Evolutionary conservation across 1,139 yeast species (phyloP).

Genomic region (Kluyveromyces sp.): DNA sequence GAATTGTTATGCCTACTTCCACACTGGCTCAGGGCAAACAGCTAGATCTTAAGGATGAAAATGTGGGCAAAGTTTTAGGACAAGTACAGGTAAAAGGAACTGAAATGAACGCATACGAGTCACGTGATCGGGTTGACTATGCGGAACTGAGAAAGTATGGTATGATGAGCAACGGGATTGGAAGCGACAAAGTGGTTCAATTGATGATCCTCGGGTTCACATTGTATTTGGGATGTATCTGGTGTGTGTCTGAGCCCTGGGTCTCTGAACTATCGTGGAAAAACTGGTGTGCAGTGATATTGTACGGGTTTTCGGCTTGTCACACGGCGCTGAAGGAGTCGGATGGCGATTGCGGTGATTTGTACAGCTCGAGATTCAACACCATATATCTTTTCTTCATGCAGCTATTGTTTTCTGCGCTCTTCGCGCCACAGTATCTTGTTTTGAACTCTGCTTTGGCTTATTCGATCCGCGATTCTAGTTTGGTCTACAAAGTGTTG

Average conservation of each 20-base stretch:
- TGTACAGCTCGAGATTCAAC: slow-evolving; percentile 16
- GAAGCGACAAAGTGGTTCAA: slow-evolving; percentile 16
- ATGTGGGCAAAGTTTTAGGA: background rate
- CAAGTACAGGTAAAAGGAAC: background rate
- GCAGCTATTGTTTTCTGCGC: slow-evolving; percentile 22
- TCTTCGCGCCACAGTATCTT: slow-evolving; percentile 17
- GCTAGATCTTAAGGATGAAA: background rate
- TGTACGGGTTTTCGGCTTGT: slow-evolving; percentile 1
- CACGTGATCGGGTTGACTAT: slow-evolving; percentile 2
- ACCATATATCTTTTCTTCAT: slow-evolving; percentile 22
- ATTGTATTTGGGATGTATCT: slow-evolving; percentile 13
- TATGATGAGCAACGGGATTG: slow-evolving; percentile 3
- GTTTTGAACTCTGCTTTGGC: slow-evolving; percentile 19
- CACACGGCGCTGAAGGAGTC: background rate
- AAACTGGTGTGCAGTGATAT: background rate
- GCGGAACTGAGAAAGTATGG: background rate
- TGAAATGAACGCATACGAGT: background rate
- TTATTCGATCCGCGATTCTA: slow-evolving; percentile 19
- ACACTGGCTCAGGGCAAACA: background rate
- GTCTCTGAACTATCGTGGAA: background rate
- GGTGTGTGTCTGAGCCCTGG: slow-evolving; percentile 7
- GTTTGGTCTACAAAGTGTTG: slow-evolving; percentile 14
- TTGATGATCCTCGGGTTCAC: slow-evolving; percentile 15
- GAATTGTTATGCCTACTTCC: slow-evolving; percentile 1
- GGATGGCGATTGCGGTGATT: background rate